These are phyloP conservation scores for Gossypium raimondii DNA, from an alignment of 345 rosid species.

Conservation along the genomic window DNA sequence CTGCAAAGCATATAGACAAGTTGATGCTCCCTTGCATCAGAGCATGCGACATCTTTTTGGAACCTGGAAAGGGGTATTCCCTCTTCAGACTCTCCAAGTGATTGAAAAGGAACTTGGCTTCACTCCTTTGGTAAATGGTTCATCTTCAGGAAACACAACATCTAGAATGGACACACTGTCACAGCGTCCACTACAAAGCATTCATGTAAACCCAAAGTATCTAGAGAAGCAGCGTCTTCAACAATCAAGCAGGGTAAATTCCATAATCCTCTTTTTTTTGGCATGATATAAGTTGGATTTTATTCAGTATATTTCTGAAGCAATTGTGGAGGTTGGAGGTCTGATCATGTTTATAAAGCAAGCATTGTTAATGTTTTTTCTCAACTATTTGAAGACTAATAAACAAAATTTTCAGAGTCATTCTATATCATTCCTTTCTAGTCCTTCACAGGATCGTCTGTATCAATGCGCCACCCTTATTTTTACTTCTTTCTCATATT, in stretches of 20 bases:
- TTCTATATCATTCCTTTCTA: not conserved
- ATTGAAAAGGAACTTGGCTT: constrained; percentile 95
- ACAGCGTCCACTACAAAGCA: constrained; percentile 79
- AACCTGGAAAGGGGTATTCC: constrained; percentile 98
- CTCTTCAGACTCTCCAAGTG: constrained; percentile 63
- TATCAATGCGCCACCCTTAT: not conserved
- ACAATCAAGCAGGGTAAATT: constrained; percentile 74
- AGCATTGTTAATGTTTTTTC: not conserved
- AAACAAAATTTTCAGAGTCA: not conserved
- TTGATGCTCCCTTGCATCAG: constrained; percentile 65
- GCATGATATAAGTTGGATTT: not conserved
- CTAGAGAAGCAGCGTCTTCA: constrained; percentile 90
- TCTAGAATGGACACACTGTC: constrained; percentile 66
- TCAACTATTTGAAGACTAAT: not conserved
- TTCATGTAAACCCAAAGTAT: constrained; percentile 96
- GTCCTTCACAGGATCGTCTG: not conserved
- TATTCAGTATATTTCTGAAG: not conserved
- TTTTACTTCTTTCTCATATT: not conserved
- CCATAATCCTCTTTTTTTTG: not conserved
- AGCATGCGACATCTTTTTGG: constrained; percentile 99
- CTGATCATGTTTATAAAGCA: not conserved
- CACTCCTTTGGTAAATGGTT: constrained; percentile 54
- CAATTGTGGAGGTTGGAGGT: not conserved
- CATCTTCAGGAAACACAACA: constrained; percentile 50
- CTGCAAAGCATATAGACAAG: constrained; percentile 82